Percentiles rank a stretch among this genome's conserved stretches.
Evolutionary conservation across 768 basidiomycete species (phyloP).

Genomic region (Naematelia aurantialba): DNA sequence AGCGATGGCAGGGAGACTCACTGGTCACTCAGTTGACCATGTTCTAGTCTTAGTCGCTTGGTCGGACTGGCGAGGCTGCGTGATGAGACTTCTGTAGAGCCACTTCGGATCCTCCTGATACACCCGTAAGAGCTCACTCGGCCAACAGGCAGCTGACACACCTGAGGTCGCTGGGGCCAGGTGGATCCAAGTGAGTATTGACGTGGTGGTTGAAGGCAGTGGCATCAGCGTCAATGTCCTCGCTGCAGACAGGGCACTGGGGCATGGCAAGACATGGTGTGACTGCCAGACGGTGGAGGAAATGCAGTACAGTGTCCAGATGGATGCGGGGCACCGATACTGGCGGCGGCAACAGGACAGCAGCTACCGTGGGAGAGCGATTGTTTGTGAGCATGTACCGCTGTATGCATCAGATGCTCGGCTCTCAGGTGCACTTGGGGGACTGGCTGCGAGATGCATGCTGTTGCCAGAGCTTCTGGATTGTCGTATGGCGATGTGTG

Average conservation of each 20-base stretch:
- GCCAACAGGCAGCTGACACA: not conserved
- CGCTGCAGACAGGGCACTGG: constrained; percentile 29
- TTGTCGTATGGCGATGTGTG: too few species aligned
- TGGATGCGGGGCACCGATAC: not conserved
- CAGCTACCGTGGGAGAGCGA: not conserved
- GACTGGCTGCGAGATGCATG: too few species aligned
- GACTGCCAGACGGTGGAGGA: too few species aligned
- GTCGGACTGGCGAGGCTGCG: too few species aligned
- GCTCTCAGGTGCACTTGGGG: not conserved
- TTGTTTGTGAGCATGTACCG: not conserved
- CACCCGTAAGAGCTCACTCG: too few species aligned
- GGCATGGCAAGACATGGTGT: constrained; percentile 11
- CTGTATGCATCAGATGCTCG: not conserved
- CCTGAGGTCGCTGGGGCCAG: not conserved
- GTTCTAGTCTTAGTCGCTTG: too few species aligned
- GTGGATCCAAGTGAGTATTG: constrained; percentile 36
- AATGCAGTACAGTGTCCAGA: too few species aligned
- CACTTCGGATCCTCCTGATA: too few species aligned
- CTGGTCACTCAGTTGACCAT: too few species aligned
- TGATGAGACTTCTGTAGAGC: too few species aligned
- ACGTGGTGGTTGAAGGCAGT: constrained; percentile 38
- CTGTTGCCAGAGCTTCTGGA: too few species aligned
- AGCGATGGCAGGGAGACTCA: too few species aligned
- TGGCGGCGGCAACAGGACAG: not conserved
- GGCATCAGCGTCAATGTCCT: constrained; percentile 25